A percentile compares a stretch with the other conserved stretches of the same genome.
phyloP scores from a whole-genome alignment of 129 eudicot genomes.

The Erigeron canadensis region DNA sequence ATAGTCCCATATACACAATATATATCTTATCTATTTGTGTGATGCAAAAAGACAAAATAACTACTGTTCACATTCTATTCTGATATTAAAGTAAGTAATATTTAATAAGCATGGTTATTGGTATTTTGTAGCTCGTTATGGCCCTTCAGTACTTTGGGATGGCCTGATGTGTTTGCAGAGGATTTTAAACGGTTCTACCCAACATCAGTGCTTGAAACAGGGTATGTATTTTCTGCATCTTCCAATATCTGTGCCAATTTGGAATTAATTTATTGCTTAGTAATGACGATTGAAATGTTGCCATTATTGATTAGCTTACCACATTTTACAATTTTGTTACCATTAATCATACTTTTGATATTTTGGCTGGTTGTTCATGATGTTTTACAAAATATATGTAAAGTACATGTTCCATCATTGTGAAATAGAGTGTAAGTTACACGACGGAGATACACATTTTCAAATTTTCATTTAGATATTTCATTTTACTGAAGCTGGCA shows the following conservation, averaged over 20 bases:
- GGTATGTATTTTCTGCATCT: slow-evolving; percentile 46
- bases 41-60: no score
- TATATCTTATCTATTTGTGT: no score
- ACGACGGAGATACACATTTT: not conserved
- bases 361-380: not conserved
- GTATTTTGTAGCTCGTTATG: slow-evolving; percentile 62
- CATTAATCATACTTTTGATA: not conserved
- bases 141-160: slow-evolving; percentile 98
- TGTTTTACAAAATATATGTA: not conserved
- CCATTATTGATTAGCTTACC: not conserved
- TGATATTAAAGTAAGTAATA: slow-evolving; percentile 7
- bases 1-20: no score
- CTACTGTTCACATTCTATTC: not conserved
- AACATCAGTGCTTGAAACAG: slow-evolving; percentile 94
- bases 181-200: slow-evolving; percentile 85
- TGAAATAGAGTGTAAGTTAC: not conserved
- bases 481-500: not conserved
- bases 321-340: slow-evolving; percentile 6
- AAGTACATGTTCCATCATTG: not conserved
- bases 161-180: slow-evolving; percentile 90
- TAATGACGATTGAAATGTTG: not conserved
- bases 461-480: not conserved
- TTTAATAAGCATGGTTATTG: slow-evolving; percentile 20
- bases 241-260: not conserved
- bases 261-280: not conserved